Evolutionary conservation across 1,284 basidiomycete genomes (phyloP).

Genomic region (Ustilago xerochloae): DNA sequence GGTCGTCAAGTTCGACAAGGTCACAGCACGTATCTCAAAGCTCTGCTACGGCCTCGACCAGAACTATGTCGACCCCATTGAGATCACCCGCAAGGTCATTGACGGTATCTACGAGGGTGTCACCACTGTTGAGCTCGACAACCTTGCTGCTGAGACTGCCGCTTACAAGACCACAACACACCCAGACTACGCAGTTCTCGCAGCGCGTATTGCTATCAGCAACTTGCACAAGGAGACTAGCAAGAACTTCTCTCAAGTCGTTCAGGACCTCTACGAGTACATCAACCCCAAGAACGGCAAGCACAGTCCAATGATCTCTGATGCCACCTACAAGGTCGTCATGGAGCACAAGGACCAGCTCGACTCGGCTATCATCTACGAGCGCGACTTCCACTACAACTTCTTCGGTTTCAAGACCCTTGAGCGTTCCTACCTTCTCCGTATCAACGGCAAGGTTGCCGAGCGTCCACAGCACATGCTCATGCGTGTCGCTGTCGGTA

Average conservation of each 20-base stretch:
- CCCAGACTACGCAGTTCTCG: slow-evolving; percentile 97
- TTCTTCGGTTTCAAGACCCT: slow-evolving; percentile 98
- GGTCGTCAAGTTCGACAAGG: slow-evolving; percentile 68
- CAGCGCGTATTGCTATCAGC: slow-evolving; percentile 97
- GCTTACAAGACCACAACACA: slow-evolving; percentile 93
- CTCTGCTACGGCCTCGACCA: slow-evolving; percentile 96
- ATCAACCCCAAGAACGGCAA: slow-evolving; percentile 92
- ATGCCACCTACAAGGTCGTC: slow-evolving; percentile 86
- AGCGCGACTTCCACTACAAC: slow-evolving; percentile 92
- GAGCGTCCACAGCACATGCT: slow-evolving; percentile 99
- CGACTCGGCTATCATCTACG: slow-evolving; percentile 96
- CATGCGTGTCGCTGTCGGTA: slow-evolving; percentile 98
- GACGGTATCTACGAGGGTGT: slow-evolving; percentile 94
- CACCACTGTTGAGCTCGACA: slow-evolving; percentile 94
- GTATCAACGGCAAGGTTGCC: slow-evolving; percentile 92
- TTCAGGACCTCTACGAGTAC: slow-evolving; percentile 90
- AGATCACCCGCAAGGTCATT: slow-evolving; percentile 78
- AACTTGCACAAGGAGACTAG: slow-evolving; percentile 99
- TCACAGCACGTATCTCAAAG: slow-evolving; percentile 84
- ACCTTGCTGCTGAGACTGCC: slow-evolving; percentile 84
- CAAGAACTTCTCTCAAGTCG: slow-evolving; percentile 92
- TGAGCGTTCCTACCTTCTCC: slow-evolving; percentile 95
- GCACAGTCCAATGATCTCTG: slow-evolving; percentile 89
- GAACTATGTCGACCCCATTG: slow-evolving; percentile 92
- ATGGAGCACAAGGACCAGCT: slow-evolving; percentile 83